Conservation (phyloP, 345 rosid genomes). For the Zanthoxylum bungeanum region DNA sequence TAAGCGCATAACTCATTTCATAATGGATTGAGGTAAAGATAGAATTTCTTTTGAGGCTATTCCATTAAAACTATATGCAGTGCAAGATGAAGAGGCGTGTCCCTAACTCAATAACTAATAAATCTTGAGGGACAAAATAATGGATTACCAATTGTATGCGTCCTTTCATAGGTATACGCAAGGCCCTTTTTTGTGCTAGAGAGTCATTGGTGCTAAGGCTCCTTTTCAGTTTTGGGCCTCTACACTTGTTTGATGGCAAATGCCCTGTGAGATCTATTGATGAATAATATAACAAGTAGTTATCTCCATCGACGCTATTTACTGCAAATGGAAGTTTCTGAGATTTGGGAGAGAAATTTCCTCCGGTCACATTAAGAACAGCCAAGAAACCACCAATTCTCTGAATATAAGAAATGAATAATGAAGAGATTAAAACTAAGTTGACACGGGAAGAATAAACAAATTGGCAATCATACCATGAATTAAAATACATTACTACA, state of each 20-base stretch:
- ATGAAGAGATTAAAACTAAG: constrained; percentile 1
- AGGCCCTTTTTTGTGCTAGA: constrained; percentile 33
- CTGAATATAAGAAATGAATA: constrained; percentile 26
- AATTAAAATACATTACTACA: constrained; percentile 3
- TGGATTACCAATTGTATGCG: constrained; percentile 47
- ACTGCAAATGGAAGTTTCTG: constrained; percentile 60
- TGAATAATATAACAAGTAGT: constrained; percentile 49
- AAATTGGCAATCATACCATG: background rate
- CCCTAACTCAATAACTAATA: background rate
- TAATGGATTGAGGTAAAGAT: background rate
- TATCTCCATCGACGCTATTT: constrained; percentile 54
- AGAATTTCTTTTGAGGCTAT: background rate
- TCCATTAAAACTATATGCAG: background rate
- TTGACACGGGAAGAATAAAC: background rate
- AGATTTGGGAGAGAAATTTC: constrained; percentile 47
- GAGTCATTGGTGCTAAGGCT: constrained; percentile 35
- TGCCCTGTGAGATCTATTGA: constrained; percentile 39
- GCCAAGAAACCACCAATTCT: constrained; percentile 55
- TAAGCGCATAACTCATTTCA: background rate
- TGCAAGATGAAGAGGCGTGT: background rate
- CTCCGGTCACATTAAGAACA: constrained; percentile 55
- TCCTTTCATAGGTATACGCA: constrained; percentile 58
- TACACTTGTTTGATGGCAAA: constrained; percentile 30
- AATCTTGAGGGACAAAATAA: background rate
- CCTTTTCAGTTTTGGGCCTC: constrained; percentile 34